Evolutionary conservation across 805 yeast genomes (phyloP), one percentile per base, ranked within the genome.

Genomic region (Millerozyma miso): DNA sequence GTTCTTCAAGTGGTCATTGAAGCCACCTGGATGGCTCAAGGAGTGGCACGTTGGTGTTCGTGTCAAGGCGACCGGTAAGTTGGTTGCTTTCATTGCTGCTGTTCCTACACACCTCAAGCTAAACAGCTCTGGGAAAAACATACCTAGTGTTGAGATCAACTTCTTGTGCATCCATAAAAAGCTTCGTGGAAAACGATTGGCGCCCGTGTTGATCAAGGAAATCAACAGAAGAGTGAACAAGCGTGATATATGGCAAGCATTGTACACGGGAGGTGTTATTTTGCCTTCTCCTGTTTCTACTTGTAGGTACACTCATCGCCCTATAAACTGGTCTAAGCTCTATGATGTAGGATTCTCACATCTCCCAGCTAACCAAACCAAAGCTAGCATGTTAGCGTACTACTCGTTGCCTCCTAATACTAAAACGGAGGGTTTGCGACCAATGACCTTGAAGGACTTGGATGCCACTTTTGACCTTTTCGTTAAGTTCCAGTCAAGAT

Each of bases 21-120:
- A 85, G 49, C 87, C 96, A 2, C 99, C 99, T 0, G 98, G 97
- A 14, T 91, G 91, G 86, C 73, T 73, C 38, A 69, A 74, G 42
- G 91, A 90, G 12, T 91, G 97, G 96, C 85, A 85, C 54, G 85
- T 88, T 31, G 98, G 98, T 51, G 97, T 93, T 13, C 75, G 98
- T 33, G 98, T 88, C 20, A 80, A 79, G 49, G 74, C 73, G 1
- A 79, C 86, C 23, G 80, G 82, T 1, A 85, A 86, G 61, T 73
- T 93, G 49, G 90, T 93, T 40, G 97, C 95, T 0, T 93, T 91
- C 57, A 93, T 93, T 53, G 80, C 91, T 31, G 99, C 95, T 6
- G 83, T 89, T 38, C 99, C 99, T 1, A 74, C 85, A 12, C 73
- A 71, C 17, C 67, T 93, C 47, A 65, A 74, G 38, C 78, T 91